Evolutionary conservation across 768 basidiomycete species (phyloP), one percentile per base, ranked within the genome.

Genomic region (Exsudoporus frostii): DNA sequence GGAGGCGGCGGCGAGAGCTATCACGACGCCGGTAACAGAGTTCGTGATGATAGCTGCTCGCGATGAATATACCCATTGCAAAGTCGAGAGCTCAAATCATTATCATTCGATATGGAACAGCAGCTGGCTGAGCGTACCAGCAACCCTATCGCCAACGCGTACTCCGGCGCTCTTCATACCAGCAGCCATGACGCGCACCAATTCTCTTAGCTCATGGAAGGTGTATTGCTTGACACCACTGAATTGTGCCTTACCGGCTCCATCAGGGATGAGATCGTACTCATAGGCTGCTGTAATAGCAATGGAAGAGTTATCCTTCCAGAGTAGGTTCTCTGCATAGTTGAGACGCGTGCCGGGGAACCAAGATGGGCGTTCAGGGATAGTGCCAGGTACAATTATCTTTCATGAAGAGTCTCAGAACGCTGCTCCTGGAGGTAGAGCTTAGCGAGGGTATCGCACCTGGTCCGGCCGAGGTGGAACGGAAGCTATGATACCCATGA

Each of bases 281-380:
- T 90, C 87, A 20, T 77, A 75, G 9, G 72, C 71, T 27, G 80
- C 80, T 5, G 85, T 87, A 50, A 81, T 71, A 17, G 85, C 86
- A 53, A 82, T 75, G 3, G 70, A 71, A 55, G 88, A 85, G 64
- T 86, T 83, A 54, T 76, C 73, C 45, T 78, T 75, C 57, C 72
- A 74, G 8, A 90, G 75, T 5, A 88, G 64, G 65, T 89, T 89
- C 65, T 90, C 88, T 10, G 88, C 85, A 59, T 84, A 89, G 65
- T 89, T 88, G 29, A 88, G 71, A 33, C 80, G 75, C 3, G 83
- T 75, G 36, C 74, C 81, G 9, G 84, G 84, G 56, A 88, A 89
- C 85, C 87, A 89, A 34, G 69, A 71, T 8, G 84, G 85, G 7
- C 83, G 76, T 65, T 87, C 83, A 15, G 77, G 74, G 19, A 80